Conservation (phyloP, 257 asterid species). For the Fraxinus americana region DNA sequence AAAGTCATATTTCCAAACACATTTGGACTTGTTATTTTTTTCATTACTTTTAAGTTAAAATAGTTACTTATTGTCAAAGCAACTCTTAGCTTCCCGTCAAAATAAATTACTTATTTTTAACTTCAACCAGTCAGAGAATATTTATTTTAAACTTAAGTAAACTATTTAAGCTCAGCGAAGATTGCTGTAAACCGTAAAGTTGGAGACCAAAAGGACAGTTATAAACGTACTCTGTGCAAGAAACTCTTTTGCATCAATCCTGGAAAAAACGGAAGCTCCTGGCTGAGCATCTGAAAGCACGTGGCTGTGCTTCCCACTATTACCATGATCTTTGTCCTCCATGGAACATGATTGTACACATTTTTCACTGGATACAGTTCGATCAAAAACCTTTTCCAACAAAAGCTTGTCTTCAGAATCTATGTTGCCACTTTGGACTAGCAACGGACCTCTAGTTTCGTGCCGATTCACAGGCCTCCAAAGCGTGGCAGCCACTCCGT, state of each 20-base stretch:
- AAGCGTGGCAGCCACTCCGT: constrained; percentile 40
- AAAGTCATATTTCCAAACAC: not conserved
- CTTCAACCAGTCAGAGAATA: not conserved
- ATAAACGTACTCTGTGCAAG: constrained; percentile 64
- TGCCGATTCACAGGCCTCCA: constrained; percentile 61
- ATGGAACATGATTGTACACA: constrained; percentile 38
- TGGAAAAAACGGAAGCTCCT: constrained; percentile 44
- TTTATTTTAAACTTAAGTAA: not conserved
- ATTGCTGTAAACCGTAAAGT: not conserved
- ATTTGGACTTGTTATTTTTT: not conserved
- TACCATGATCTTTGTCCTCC: constrained; percentile 26
- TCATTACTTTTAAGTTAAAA: not conserved
- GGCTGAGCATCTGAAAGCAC: constrained; percentile 34
- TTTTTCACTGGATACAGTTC: constrained; percentile 34
- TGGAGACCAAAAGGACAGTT: constrained; percentile 4
- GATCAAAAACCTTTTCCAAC: constrained; percentile 38
- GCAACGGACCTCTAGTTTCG: constrained; percentile 34
- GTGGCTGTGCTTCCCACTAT: constrained; percentile 29
- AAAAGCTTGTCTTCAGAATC: constrained; percentile 36
- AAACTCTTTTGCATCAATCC: constrained; percentile 61
- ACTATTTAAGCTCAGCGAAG: not conserved
- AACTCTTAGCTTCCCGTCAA: not conserved
- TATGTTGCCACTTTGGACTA: constrained; percentile 34
- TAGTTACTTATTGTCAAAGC: not conserved
- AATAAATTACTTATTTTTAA: not conserved